Percentiles rank a stretch among this genome's conserved stretches.
These are phyloP conservation scores for Eucalyptus erythrocorys DNA, from an alignment of 345 rosid species.

Conservation along the genomic window DNA sequence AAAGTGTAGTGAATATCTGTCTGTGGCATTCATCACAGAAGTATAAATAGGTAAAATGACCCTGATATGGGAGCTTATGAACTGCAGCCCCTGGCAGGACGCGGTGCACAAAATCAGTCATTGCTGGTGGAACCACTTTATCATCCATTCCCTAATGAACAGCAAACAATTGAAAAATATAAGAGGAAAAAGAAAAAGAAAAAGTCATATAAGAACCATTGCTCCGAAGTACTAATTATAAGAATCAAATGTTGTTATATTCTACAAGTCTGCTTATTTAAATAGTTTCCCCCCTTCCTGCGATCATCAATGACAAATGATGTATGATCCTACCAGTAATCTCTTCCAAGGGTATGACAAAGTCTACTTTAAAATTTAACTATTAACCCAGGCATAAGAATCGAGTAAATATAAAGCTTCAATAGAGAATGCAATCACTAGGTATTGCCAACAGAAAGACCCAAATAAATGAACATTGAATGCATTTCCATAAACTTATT, in stretches of 20 bases:
- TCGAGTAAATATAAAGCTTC: background rate
- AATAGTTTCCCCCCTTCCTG: background rate
- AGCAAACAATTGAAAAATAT: background rate
- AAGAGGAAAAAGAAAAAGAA: background rate
- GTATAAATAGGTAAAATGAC: slow-evolving; percentile 51
- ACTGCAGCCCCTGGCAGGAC: slow-evolving; percentile 57
- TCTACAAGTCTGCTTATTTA: background rate
- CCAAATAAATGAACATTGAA: background rate
- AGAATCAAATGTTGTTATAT: background rate
- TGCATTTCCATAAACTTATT: background rate
- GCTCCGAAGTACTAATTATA: background rate
- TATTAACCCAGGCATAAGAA: background rate
- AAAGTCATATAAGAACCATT: background rate
- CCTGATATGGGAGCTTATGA: slow-evolving; percentile 66
- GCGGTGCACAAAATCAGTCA: slow-evolving; percentile 65
- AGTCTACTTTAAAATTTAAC: background rate
- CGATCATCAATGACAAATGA: background rate
- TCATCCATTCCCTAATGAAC: slow-evolving; percentile 61
- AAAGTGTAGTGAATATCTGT: slow-evolving; percentile 57
- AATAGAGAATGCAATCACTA: background rate
- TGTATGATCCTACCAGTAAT: background rate
- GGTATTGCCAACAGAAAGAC: background rate
- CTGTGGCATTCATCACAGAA: slow-evolving; percentile 66
- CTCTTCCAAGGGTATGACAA: background rate
- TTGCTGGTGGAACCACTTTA: slow-evolving; percentile 50